These are phyloP conservation scores for Sphaerulina vaccinii DNA, from an alignment of 2,329 filamentous ascomycete species.

Conservation along the genomic window DNA sequence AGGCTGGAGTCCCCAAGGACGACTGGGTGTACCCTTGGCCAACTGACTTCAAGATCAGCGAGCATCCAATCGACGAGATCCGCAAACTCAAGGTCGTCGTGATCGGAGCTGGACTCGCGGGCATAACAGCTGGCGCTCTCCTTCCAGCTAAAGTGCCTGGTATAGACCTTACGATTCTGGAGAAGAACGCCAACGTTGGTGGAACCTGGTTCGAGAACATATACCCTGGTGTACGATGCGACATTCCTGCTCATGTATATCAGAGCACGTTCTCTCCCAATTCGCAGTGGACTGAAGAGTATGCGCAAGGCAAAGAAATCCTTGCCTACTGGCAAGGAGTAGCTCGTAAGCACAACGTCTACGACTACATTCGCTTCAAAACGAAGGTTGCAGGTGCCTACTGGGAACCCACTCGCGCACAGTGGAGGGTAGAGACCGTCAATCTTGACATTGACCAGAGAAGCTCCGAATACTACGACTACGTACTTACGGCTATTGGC, in stretches of 20 bases:
- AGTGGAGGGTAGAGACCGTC: conserved; percentile 60
- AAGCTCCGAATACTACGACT: conserved; percentile 53
- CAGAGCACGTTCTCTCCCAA: conserved; percentile 68
- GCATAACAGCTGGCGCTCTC: conserved; percentile 63
- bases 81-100: conserved; percentile 49
- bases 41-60: conserved; percentile 32
- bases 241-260: conserved; percentile 69
- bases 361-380: conserved; percentile 56
- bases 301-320: conserved; percentile 66
- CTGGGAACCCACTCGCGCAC: conserved; percentile 54
- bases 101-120: conserved; percentile 63
- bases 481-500: conserved; percentile 63
- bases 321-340: conserved; percentile 63
- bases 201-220: conserved; percentile 47
- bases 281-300: conserved; percentile 66
- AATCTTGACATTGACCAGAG: conserved; percentile 31
- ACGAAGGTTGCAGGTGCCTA: conserved; percentile 56
- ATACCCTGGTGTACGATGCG: conserved; percentile 50
- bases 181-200: conserved; percentile 65
- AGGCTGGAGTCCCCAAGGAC: neutral
- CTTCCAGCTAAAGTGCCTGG: conserved; percentile 68
- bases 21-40: conserved; percentile 25
- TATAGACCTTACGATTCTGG: conserved; percentile 64
- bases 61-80: conserved; percentile 33
- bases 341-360: conserved; percentile 64